Evolutionary conservation across 1,284 basidiomycete species (phyloP).

Genomic region (Crepidotus sp.): DNA sequence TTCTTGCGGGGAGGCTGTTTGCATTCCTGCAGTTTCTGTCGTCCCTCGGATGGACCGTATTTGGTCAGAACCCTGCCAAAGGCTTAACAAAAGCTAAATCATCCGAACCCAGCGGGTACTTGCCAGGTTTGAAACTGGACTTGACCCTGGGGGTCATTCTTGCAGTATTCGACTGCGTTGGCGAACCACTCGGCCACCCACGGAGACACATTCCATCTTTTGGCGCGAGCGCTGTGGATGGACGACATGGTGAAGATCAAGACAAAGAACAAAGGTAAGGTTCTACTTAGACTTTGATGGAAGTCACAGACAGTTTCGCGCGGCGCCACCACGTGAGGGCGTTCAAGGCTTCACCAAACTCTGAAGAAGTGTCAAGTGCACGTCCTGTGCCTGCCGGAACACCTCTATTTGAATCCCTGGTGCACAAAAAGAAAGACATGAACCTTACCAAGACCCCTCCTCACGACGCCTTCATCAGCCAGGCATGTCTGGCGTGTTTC

Average conservation of each 20-base stretch:
- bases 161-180: slow-evolving; percentile 2
- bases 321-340: background rate
- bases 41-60: background rate
- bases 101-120: background rate
- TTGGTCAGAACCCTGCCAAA: background rate
- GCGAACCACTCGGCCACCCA: slow-evolving; percentile 5
- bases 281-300: background rate
- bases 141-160: background rate
- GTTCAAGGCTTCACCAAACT: too few relatives aligned
- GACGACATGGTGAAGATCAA: background rate
- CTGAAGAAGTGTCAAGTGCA: too few relatives aligned
- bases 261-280: background rate
- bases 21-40: background rate
- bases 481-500: slow-evolving; percentile 2
- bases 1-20: background rate
- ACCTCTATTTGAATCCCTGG: too few relatives aligned
- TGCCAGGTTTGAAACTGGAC: background rate
- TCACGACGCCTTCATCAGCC: slow-evolving; percentile 6
- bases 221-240: slow-evolving; percentile 1
- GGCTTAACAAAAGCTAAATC: background rate
- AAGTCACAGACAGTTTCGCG: background rate
- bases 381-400: too few relatives aligned
- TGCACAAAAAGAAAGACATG: too few relatives aligned
- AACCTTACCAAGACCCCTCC: slow-evolving; percentile 6
- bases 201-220: background rate